Evolutionary conservation across 208 protist species (phyloP), one percentile per base, ranked within the genome.

Genomic region (Crithidia brevicula): DNA sequence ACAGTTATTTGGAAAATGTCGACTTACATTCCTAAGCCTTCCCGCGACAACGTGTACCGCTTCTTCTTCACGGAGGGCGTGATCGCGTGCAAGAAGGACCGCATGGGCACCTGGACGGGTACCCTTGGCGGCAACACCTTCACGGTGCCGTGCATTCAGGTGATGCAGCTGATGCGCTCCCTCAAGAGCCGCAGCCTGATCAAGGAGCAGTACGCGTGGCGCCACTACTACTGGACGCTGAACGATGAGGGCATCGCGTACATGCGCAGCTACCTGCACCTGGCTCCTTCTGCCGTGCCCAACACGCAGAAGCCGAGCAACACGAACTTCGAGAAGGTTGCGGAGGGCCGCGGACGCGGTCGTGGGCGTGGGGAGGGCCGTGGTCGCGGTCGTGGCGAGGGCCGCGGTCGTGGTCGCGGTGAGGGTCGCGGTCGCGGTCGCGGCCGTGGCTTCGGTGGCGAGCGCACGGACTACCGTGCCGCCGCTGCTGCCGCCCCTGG

Each of bases 201-300:
- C 70, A 94, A 92, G 77, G 92, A 98, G 86, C 81, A 92, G 77
- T 98, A 95, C 70, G 88, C 91, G 60, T 98, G 94, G 94, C 88
- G 89, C 78, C 88, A 98, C 79, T 97, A 93, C 86, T 98, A 98
- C 90, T 98, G 89, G 90, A 93, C 84, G 65, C 90, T 98, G 64
- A 95, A 92, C 77, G 86, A 97, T 59, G 83, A 91, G 54, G 97
- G 97, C 74, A 79, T 98, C 54, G 80, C 90, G 50, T 98, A 97
- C 82, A 85, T 98, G 67, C 88, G 97, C 65, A 80, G 89, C 40
- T 97, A 95, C 83, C 91, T 98, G 50, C 85, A 96, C 80, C 84
- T 98, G n/a, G 81, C 91, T 56, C 67, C 73, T 15, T 85, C 81
- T 56, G 84, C 89, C 50, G 86, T 98, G 58, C 97, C 97, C 60